phyloP scores from a whole-genome alignment of 2,329 filamentous ascomycete species.

The Fusarium graminum region DNA sequence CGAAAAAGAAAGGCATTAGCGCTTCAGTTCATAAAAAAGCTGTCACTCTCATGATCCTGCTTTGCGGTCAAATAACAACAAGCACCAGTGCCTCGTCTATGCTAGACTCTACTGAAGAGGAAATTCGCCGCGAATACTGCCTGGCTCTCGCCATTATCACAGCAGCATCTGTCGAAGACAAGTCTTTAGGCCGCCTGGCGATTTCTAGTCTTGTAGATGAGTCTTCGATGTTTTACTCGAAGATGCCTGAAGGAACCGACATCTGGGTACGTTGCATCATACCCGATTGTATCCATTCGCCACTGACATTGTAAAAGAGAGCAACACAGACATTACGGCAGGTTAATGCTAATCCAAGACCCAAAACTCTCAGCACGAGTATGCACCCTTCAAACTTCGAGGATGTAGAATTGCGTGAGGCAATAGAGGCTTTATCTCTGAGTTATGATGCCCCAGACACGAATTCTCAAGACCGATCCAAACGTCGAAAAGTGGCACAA shows the following conservation, averaged over 20 bases:
- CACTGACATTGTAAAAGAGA: conserved; percentile 49
- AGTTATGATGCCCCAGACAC: conserved; percentile 46
- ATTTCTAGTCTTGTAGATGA: conserved; percentile 60
- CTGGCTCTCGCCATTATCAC: conserved; percentile 56
- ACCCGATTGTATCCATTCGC: not conserved
- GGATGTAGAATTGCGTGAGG: conserved; percentile 47
- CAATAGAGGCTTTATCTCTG: conserved; percentile 50
- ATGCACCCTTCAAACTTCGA: conserved; percentile 51
- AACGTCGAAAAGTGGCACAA: conserved; percentile 50
- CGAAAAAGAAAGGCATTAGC: conserved; percentile 28
- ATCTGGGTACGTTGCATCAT: conserved; percentile 55
- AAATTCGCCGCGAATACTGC: conserved; percentile 55
- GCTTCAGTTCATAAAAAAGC: conserved; percentile 53
- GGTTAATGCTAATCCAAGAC: conserved; percentile 37
- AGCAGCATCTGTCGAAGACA: conserved; percentile 52
- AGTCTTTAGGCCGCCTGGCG: conserved; percentile 56
- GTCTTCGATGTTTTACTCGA: conserved; percentile 54
- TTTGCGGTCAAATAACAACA: conserved; percentile 59
- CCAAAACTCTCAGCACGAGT: conserved; percentile 43
- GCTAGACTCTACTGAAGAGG: conserved; percentile 45
- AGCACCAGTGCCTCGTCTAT: conserved; percentile 51
- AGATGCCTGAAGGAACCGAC: conserved; percentile 55
- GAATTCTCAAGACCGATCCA: conserved; percentile 38
- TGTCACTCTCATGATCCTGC: conserved; percentile 56
- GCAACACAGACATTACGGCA: conserved; percentile 50